These are phyloP conservation scores for Begonia masoniana DNA, from an alignment of 306 rosid species.

Conservation along the genomic window DNA sequence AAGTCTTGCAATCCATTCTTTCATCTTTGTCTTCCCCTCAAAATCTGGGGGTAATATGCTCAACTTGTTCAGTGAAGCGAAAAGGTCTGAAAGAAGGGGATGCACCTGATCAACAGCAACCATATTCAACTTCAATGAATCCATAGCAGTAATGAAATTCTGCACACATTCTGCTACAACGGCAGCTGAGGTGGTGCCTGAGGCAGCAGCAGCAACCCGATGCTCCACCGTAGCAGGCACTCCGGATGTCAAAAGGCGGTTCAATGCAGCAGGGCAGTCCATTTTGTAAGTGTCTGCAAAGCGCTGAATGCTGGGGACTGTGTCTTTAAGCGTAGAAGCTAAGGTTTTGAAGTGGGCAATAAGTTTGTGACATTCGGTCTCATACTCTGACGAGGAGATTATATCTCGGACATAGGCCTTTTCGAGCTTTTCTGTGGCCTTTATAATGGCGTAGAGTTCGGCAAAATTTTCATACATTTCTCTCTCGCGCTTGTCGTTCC, in stretches of 20 bases:
- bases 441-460: conserved; percentile 84
- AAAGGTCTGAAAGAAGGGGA: conserved; percentile 66
- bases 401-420: conserved; percentile 82
- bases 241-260: conserved; percentile 77
- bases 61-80: conserved; percentile 21
- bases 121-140: conserved; percentile 72
- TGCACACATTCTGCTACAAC: conserved; percentile 86
- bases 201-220: conserved; percentile 37
- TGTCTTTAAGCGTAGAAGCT: conserved; percentile 74
- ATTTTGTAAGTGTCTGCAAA: conserved; percentile 92
- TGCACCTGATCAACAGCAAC: conserved; percentile 94
- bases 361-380: conserved; percentile 70
- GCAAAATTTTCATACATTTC: conserved; percentile 95
- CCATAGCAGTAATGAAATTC: conserved; percentile 88
- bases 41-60: conserved; percentile 52
- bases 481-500: conserved; percentile 99
- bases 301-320: conserved; percentile 80
- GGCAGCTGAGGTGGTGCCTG: conserved; percentile 64
- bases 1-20: conserved; percentile 79
- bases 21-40: conserved; percentile 77
- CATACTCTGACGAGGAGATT: conserved; percentile 55
- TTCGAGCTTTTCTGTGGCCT: conserved; percentile 94
- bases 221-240: conserved; percentile 98
- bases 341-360: conserved; percentile 90
- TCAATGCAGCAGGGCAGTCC: conserved; percentile 84